Evolutionary conservation across 2,329 filamentous ascomycete species (phyloP).

Genomic region (Venturia pyrina): DNA sequence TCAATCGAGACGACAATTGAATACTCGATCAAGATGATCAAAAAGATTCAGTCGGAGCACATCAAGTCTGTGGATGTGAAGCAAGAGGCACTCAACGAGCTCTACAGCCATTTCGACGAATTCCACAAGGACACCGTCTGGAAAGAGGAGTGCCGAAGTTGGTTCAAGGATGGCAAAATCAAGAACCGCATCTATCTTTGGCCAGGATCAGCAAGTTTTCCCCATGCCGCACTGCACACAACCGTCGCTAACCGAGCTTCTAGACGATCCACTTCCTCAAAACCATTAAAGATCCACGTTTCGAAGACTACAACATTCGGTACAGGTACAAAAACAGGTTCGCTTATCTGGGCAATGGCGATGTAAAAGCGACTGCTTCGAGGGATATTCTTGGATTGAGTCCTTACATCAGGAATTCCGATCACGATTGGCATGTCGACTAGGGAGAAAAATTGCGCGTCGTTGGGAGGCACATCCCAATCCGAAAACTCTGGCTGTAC

Average conservation of each 20-base stretch:
- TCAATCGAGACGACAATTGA: conserved; percentile 37
- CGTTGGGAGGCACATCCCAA: neutral
- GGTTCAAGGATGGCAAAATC: conserved; percentile 19
- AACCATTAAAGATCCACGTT: conserved; percentile 26
- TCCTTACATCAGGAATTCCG: conserved; percentile 35
- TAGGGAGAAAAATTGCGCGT: conserved; percentile 16
- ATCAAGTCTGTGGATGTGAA: conserved; percentile 37
- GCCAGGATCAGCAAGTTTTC: conserved; percentile 28
- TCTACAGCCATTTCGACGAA: conserved; percentile 35
- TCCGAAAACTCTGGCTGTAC: neutral
- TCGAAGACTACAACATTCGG: conserved; percentile 24
- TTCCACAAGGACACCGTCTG: conserved; percentile 39
- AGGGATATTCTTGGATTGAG: conserved; percentile 31
- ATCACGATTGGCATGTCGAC: conserved; percentile 37
- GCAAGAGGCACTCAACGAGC: conserved; percentile 39
- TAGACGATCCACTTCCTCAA: conserved; percentile 30
- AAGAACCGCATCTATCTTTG: conserved; percentile 32
- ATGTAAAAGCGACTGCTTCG: conserved; percentile 34
- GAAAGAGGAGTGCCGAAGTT: conserved; percentile 22
- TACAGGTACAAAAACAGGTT: conserved; percentile 30
- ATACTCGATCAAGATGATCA: conserved; percentile 40
- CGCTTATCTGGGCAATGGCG: conserved; percentile 29
- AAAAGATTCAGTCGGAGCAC: conserved; percentile 39
- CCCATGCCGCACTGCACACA: neutral
- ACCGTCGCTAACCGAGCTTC: neutral